Percentiles rank a stretch among this genome's conserved stretches.
Conservation (phyloP, 352 stramenopile genomes). For the Aphanomyces invadans region DNA sequence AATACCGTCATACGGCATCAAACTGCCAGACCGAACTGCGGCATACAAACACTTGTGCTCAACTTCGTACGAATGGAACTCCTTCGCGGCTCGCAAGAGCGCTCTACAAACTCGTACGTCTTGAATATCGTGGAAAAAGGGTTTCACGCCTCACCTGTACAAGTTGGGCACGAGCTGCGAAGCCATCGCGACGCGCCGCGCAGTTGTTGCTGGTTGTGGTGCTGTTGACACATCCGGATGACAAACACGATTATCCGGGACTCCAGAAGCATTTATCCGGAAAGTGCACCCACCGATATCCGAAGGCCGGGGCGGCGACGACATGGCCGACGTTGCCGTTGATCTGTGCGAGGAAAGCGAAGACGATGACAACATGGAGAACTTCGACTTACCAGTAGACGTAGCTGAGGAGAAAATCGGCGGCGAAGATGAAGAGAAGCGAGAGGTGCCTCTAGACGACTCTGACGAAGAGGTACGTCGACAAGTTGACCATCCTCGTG, state of each 20-base stretch:
- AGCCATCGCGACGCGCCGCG: background rate
- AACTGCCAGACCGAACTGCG: conserved; percentile 47
- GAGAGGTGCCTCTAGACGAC: background rate
- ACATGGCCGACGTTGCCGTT: conserved; percentile 2
- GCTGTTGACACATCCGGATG: background rate
- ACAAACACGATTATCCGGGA: background rate
- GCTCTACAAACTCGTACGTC: background rate
- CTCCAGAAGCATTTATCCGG: too few species aligned
- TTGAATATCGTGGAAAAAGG: background rate
- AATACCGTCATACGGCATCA: conserved; percentile 54
- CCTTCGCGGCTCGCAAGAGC: conserved; percentile 16
- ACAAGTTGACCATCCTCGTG: background rate
- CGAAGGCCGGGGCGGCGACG: background rate
- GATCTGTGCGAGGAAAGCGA: conserved; percentile 10
- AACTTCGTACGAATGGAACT: conserved; percentile 8
- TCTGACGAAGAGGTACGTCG: background rate
- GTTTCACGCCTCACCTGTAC: conserved; percentile 8
- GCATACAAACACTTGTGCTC: conserved; percentile 16
- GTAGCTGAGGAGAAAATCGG: background rate
- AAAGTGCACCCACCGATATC: background rate
- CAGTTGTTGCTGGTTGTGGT: conserved; percentile 3
- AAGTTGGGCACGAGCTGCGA: background rate
- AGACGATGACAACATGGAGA: background rate
- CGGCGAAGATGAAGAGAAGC: conserved; percentile 19
- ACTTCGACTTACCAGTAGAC: background rate